Base-by-base conservation (phyloP, 2,329 filamentous ascomycete genomes). In the Trichoderma asperellum region DNA sequence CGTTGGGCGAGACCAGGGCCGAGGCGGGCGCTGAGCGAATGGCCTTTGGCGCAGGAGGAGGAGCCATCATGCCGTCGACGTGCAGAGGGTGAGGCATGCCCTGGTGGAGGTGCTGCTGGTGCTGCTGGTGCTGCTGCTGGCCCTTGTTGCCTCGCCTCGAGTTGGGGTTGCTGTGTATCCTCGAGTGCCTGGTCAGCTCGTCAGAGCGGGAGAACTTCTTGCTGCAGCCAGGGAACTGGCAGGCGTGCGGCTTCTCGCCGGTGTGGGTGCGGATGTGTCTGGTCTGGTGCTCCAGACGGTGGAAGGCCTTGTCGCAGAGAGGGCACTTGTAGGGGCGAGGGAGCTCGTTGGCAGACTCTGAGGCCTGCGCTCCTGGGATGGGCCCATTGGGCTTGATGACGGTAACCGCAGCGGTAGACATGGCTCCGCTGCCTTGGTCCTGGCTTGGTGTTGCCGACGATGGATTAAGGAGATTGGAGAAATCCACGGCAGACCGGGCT, bases 111-210 rank as follows among this genome's bases (percentile, higher is more conserved):
- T 75, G 77, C 65, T 75, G 75, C 43, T 79, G 77, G n/a, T 75
- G 77, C 65, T 75, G 75, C 43, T 79, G 77, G 60, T 79, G 78
- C 58, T 80, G 79, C 68, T 84, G 81, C 74, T 86, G 84, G 34
- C 81, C 89, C 85, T 97, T 97, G 86, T 97, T 96, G 73, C 93
- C 94, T 77, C 95, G 87, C 78, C 96, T 88, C 69, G 94, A 97
- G 86, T 98, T 98, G 70, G 96, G 95, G 83, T 98, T 99, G 88
- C 93, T 97, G 88, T 99, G 95, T 83, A 99, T 99, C 80, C 95
- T 89, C 79, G 95, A 97, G 83, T 99, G 95, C 71, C 95, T 91
- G 72, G 96, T 99, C 75, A 99, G 86, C 83, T 99, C 95, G 79
- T 99, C 95, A 14, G 95, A 97, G 73, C 95, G 91, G 73, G 93